Conservation (phyloP, 2,329 filamentous ascomycete species). For the Arthrobotrys iridis region DNA sequence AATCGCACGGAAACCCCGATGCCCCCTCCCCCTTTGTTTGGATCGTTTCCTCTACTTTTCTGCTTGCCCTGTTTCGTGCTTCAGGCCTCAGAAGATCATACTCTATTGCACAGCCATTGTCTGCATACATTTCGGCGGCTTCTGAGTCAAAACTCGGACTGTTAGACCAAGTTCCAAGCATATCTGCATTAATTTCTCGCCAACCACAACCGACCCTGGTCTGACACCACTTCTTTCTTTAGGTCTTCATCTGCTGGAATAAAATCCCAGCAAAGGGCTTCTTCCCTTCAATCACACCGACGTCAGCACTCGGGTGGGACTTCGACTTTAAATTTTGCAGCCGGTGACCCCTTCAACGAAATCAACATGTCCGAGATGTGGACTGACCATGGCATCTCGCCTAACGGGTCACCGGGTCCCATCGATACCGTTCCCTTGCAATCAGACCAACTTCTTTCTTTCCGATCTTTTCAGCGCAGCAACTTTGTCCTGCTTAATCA, state of each 20-base stretch:
- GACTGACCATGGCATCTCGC: constrained; percentile 39
- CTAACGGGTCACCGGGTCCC: constrained; percentile 41
- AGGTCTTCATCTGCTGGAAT: constrained; percentile 28
- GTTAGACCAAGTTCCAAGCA: background rate
- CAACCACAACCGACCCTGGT: constrained; percentile 23
- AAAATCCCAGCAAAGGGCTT: constrained; percentile 39
- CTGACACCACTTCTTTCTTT: constrained; percentile 30
- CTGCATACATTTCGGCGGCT: constrained; percentile 14
- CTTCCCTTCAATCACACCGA: constrained; percentile 45
- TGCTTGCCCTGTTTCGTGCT: background rate
- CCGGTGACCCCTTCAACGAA: constrained; percentile 45
- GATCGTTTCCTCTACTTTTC: background rate
- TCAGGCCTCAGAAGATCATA: background rate
- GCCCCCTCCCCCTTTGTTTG: background rate
- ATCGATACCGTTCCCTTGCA: constrained; percentile 36
- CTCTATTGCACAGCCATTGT: background rate
- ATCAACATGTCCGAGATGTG: constrained; percentile 47
- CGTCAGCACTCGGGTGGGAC: constrained; percentile 47
- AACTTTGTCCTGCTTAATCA: constrained; percentile 71
- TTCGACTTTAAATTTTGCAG: constrained; percentile 33
- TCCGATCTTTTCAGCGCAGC: constrained; percentile 47
- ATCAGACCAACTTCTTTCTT: constrained; percentile 45
- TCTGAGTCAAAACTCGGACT: constrained; percentile 2
- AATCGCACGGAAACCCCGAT: no score
- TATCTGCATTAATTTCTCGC: constrained; percentile 26